Conservation (phyloP, 257 asterid genomes). For the Solanum chiquidenum region DNA sequence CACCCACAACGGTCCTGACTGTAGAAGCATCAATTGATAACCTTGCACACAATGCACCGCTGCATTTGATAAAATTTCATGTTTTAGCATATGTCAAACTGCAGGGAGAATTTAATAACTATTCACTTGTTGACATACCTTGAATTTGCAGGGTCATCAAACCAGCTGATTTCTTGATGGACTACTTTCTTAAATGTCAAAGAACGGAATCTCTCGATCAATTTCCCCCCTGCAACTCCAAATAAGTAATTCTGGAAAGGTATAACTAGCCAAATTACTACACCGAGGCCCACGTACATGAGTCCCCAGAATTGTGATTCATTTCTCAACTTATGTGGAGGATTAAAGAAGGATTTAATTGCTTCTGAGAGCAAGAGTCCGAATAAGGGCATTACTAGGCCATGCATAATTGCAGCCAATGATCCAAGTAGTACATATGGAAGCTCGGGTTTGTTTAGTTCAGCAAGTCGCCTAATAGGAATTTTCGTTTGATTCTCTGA, state of each 20-base stretch:
- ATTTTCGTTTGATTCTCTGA: background rate
- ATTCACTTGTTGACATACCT: background rate
- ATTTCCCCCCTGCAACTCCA: conserved; percentile 21
- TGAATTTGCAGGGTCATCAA: conserved; percentile 23
- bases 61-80: background rate
- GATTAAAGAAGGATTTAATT: conserved; percentile 14
- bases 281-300: conserved; percentile 11
- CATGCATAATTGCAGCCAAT: conserved; percentile 7
- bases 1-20: conserved; percentile 8
- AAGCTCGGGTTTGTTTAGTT: conserved; percentile 9
- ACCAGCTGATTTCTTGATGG: conserved; percentile 20
- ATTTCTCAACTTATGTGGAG: conserved; percentile 1
- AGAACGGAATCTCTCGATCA: conserved; percentile 8
- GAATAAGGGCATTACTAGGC: conserved; percentile 9
- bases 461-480: background rate
- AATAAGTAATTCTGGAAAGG: conserved; percentile 12
- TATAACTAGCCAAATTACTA: background rate
- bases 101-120: background rate
- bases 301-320: conserved; percentile 23
- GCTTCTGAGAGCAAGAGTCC: conserved; percentile 16
- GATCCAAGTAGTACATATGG: conserved; percentile 16
- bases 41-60: conserved; percentile 26
- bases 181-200: conserved; percentile 13
- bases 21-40: conserved; percentile 12
- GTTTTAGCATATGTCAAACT: background rate